phyloP scores from a whole-genome alignment of 176 grass and related monocot genomes.

The Bonia amplexicaulis region DNA sequence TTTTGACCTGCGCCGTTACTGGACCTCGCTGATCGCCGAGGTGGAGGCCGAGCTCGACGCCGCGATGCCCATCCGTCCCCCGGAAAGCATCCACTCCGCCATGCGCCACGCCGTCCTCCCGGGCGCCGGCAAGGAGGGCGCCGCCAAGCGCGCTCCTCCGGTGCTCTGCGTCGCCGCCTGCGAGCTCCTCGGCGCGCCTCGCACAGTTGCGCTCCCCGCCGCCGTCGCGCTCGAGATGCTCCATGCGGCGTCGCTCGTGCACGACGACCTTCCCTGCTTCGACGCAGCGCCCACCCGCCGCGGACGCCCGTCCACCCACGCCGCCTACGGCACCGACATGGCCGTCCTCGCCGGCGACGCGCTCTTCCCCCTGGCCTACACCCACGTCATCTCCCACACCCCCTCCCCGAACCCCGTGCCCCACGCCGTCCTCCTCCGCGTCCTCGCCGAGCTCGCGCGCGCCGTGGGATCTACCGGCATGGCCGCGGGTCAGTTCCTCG shows the following conservation, averaged over 20 bases:
- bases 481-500: slow-evolving; percentile 79
- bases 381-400: slow-evolving; percentile 60
- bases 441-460: slow-evolving; percentile 79
- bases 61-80: slow-evolving; percentile 63
- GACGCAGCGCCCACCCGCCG: slow-evolving; percentile 74
- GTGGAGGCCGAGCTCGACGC: slow-evolving; percentile 71
- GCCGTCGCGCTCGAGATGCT: slow-evolving; percentile 89
- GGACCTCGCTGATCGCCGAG: slow-evolving; percentile 68
- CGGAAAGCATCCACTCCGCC: slow-evolving; percentile 66
- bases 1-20: slow-evolving; percentile 83
- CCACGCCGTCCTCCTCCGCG: slow-evolving; percentile 46
- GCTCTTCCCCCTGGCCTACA: slow-evolving; percentile 77
- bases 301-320: slow-evolving; percentile 76
- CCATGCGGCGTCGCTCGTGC: slow-evolving; percentile 83
- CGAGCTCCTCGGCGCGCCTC: slow-evolving; percentile 70
- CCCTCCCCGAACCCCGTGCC: slow-evolving; percentile 50
- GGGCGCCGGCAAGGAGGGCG: slow-evolving; percentile 52
- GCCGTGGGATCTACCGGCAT: slow-evolving; percentile 85
- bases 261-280: slow-evolving; percentile 90
- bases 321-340: slow-evolving; percentile 58
- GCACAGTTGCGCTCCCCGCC: slow-evolving; percentile 55
- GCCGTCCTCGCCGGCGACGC: slow-evolving; percentile 78
- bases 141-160: slow-evolving; percentile 70
- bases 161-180: slow-evolving; percentile 85
- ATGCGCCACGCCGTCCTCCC: slow-evolving; percentile 81